Conservation (phyloP, 768 basidiomycete species). For the Pleurotus tuber-regium region DNA sequence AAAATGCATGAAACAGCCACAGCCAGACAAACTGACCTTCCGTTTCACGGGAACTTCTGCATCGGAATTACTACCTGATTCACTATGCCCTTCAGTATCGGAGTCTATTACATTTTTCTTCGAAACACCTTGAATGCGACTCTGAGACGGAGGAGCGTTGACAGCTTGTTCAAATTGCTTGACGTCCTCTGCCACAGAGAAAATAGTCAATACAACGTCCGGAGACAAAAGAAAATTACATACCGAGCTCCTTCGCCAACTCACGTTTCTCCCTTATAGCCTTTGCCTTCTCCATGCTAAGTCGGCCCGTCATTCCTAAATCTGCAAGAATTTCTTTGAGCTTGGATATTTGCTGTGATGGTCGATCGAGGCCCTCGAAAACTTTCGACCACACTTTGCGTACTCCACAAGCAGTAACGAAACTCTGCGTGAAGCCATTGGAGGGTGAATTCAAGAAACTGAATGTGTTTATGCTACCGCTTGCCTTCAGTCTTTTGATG, state of each 20-base stretch:
- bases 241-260: conserved; percentile 75
- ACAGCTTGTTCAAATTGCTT: conserved; percentile 59
- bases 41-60: conserved; percentile 35
- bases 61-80: conserved; percentile 20
- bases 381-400: conserved; percentile 77
- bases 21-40: conserved; percentile 48
- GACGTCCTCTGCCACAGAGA: conserved; percentile 60
- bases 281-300: conserved; percentile 80
- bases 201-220: not conserved
- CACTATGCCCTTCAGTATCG: conserved; percentile 22
- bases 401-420: conserved; percentile 73
- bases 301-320: conserved; percentile 77
- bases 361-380: conserved; percentile 55
- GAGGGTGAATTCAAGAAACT: not conserved
- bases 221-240: too few species aligned
- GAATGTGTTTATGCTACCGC: too few species aligned
- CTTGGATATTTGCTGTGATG: conserved; percentile 61
- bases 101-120: conserved; percentile 15
- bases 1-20: too few species aligned
- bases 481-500: conserved; percentile 73
- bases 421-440: conserved; percentile 38
- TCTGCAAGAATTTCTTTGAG: conserved; percentile 64
- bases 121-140: conserved; percentile 18
- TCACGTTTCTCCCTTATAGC: conserved; percentile 72
- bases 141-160: conserved; percentile 26